These are phyloP conservation scores for Yamadazyma triangularis DNA, from an alignment of 1,139 yeast species.

Conservation along the genomic window DNA sequence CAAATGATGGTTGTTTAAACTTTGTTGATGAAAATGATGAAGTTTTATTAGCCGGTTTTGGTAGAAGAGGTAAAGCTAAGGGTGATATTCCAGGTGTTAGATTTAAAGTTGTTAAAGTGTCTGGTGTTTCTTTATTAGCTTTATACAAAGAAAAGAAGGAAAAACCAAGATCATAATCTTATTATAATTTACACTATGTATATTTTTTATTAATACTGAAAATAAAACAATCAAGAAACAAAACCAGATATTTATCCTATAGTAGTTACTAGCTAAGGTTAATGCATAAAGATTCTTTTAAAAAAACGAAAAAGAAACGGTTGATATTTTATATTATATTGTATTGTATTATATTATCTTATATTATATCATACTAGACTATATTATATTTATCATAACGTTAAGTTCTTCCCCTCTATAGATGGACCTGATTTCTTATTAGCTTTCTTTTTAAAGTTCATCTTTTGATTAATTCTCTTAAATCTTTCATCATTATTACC, in stretches of 20 bases:
- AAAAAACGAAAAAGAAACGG: neutral
- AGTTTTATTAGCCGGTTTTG: slow-evolving; percentile 99
- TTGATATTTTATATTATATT: neutral
- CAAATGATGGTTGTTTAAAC: slow-evolving; percentile 99
- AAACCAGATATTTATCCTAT: slow-evolving; percentile 2
- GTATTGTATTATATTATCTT: too few species aligned
- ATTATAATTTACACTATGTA: slow-evolving; percentile 3
- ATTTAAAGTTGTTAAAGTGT: slow-evolving; percentile 99
- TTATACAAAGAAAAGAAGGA: slow-evolving; percentile 99
- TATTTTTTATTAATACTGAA: too few species aligned
- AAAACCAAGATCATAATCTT: slow-evolving; percentile 94
- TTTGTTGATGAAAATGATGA: slow-evolving; percentile 99
- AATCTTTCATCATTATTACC: slow-evolving; percentile 71
- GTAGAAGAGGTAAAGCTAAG: slow-evolving; percentile 99
- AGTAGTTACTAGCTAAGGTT: too few species aligned
- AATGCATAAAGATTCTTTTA: slow-evolving; percentile 12
- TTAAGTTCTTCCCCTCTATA: slow-evolving; percentile 70
- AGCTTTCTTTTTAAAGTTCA: slow-evolving; percentile 44
- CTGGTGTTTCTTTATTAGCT: slow-evolving; percentile 99
- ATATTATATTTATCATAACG: slow-evolving; percentile 24
- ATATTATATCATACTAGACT: neutral
- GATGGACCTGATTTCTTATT: slow-evolving; percentile 68
- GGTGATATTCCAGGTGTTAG: slow-evolving; percentile 99
- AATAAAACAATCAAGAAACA: too few species aligned
- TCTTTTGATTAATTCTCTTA: slow-evolving; percentile 61